A percentile compares a stretch with the other conserved stretches of the same genome.
Evolutionary conservation across 768 basidiomycete genomes (phyloP).

Genomic region (Paxillus rubicundulus): DNA sequence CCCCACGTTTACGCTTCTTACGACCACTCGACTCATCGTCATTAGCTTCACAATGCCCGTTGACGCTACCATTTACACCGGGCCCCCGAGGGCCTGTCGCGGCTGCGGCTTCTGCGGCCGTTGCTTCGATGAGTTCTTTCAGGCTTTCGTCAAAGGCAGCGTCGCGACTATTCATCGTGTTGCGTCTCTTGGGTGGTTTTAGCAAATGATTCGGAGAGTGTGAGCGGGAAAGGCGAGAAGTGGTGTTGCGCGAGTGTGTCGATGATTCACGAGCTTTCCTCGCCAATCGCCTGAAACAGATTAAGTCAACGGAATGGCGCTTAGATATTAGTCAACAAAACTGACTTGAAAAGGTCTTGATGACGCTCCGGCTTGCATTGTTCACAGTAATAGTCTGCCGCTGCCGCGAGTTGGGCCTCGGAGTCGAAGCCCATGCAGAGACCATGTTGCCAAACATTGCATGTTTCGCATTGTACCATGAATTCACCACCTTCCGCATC

Average conservation of each 20-base stretch:
- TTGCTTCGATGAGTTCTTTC: constrained; percentile 72
- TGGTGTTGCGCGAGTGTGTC: constrained; percentile 56
- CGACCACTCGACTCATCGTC: constrained; percentile 51
- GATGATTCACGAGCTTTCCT: constrained; percentile 65
- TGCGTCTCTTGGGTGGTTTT: constrained; percentile 80
- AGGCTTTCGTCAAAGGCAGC: constrained; percentile 89
- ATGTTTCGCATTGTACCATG: constrained; percentile 97
- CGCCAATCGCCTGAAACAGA: constrained; percentile 52
- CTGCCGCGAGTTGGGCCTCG: constrained; percentile 69
- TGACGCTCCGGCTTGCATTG: constrained; percentile 87
- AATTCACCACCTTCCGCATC: constrained; percentile 86
- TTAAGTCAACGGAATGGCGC: constrained; percentile 17
- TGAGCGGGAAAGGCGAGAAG: constrained; percentile 67
- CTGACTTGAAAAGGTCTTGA: constrained; percentile 76
- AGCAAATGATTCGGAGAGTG: constrained; percentile 64
- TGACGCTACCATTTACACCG: constrained; percentile 36
- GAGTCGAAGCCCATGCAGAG: constrained; percentile 91
- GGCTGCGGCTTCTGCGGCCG: constrained; percentile 67
- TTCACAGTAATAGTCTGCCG: constrained; percentile 92
- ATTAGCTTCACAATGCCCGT: constrained; percentile 41
- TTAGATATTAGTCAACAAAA: constrained; percentile 17
- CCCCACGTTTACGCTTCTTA: constrained; percentile 74
- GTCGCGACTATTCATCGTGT: constrained; percentile 97
- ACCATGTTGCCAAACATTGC: constrained; percentile 98
- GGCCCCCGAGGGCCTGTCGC: constrained; percentile 41